These are phyloP conservation scores for Lenzites betulinus DNA, from an alignment of 768 basidiomycete genomes.

Conservation along the genomic window DNA sequence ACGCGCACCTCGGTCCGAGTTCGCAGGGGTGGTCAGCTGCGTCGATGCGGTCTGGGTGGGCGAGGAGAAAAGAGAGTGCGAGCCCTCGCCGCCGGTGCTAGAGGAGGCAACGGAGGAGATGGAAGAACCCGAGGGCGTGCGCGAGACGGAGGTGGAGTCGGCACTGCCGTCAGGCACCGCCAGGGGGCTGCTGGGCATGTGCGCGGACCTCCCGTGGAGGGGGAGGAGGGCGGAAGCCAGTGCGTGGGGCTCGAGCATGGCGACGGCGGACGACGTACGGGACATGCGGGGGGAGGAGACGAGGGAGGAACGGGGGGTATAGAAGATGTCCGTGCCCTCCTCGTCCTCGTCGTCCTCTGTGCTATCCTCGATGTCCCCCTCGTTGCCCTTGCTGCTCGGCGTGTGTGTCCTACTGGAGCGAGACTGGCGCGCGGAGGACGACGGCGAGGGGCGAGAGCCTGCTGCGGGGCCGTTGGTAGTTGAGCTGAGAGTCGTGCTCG, in stretches of 20 bases:
- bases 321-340: conserved; percentile 54
- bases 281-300: conserved; percentile 55
- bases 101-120: conserved; percentile 31
- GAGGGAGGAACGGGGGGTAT: conserved; percentile 48
- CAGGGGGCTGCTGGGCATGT: conserved; percentile 17
- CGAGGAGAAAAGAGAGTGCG: conserved; percentile 40
- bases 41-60: conserved; percentile 42
- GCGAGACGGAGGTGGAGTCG: conserved; percentile 29
- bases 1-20: conserved; percentile 24
- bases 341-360: conserved; percentile 30
- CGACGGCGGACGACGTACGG: conserved; percentile 32
- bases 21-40: conserved; percentile 34
- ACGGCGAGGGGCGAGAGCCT: too few species aligned
- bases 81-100: conserved; percentile 20
- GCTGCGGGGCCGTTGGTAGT: too few species aligned
- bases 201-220: conserved; percentile 29
- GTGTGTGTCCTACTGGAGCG: conserved; percentile 18
- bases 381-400: conserved; percentile 19
- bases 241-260: conserved; percentile 32
- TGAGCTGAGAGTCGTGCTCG: conserved; percentile 1
- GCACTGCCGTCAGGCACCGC: conserved; percentile 12
- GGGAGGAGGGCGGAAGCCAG: conserved; percentile 30
- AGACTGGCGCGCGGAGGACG: conserved; percentile 9
- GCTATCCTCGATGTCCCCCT: conserved; percentile 24
- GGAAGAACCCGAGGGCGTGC: conserved; percentile 41